phyloP scores from a whole-genome alignment of 2,329 filamentous ascomycete species.

The Neofusicoccum parvum region DNA sequence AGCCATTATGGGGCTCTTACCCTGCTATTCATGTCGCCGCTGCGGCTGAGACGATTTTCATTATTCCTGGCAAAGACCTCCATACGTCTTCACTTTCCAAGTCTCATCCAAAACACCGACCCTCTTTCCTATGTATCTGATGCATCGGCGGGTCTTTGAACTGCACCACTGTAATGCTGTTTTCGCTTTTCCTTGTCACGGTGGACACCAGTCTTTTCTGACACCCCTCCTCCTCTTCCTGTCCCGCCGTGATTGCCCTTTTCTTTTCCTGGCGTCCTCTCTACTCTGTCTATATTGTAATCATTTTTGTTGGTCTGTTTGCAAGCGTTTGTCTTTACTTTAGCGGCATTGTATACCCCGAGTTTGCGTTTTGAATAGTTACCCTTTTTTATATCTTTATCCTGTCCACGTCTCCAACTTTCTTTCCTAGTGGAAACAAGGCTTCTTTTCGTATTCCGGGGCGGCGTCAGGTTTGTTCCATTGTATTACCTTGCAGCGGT shows the following conservation, averaged over 20 bases:
- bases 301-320: not conserved
- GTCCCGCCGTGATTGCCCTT: not conserved
- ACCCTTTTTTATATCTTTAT: not conserved
- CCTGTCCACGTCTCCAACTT: not conserved
- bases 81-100: not conserved
- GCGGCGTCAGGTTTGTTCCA: not conserved
- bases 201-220: not conserved
- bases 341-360: constrained; percentile 23
- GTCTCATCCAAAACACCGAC: not conserved
- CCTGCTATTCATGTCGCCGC: not conserved
- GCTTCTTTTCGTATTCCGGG: not conserved
- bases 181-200: not conserved
- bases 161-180: not conserved
- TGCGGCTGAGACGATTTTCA: not conserved
- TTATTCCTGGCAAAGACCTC: not conserved
- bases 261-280: not conserved
- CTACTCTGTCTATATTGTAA: constrained; percentile 10
- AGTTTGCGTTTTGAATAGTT: not conserved
- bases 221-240: no score
- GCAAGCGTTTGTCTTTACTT: not conserved
- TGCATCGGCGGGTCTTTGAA: not conserved
- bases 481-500: not conserved
- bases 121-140: not conserved
- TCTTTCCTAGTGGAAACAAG: not conserved
- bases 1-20: not conserved